A percentile compares a stretch with the other conserved stretches of the same genome.
Conservation (phyloP, 1,139 yeast species). For the Candida anutae region DNA sequence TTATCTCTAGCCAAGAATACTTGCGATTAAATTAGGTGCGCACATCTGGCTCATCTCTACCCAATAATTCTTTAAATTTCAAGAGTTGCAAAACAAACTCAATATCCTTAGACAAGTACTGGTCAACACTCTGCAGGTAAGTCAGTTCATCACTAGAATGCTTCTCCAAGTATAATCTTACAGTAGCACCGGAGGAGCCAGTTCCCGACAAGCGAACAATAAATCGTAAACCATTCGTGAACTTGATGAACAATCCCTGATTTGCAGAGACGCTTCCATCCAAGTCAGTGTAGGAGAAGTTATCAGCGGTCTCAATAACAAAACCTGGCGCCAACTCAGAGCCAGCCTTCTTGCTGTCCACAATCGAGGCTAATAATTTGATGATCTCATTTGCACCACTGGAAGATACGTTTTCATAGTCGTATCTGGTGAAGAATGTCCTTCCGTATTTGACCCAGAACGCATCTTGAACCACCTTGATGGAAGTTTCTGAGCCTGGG, state of each 20-base stretch:
- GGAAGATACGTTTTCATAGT: slow-evolving; percentile 73
- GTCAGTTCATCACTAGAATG: slow-evolving; percentile 56
- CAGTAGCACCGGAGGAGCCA: slow-evolving; percentile 97
- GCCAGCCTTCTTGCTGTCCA: slow-evolving; percentile 32
- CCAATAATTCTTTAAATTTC: slow-evolving; percentile 65
- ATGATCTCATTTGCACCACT: slow-evolving; percentile 74
- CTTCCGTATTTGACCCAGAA: slow-evolving; percentile 95
- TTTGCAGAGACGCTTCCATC: slow-evolving; percentile 88
- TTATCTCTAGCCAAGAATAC: slow-evolving; percentile 1
- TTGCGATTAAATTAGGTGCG: slow-evolving; percentile 58
- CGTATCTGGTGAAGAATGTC: slow-evolving; percentile 96
- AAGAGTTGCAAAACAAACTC: slow-evolving; percentile 58
- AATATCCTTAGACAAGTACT: slow-evolving; percentile 59
- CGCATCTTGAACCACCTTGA: slow-evolving; percentile 69
- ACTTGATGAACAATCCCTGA: slow-evolving; percentile 86
- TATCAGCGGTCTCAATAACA: slow-evolving; percentile 66
- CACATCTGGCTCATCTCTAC: slow-evolving; percentile 85
- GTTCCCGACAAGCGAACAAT: slow-evolving; percentile 94
- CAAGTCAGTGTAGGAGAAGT: slow-evolving; percentile 87
- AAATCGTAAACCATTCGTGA: slow-evolving; percentile 76
- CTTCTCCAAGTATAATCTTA: slow-evolving; percentile 84
- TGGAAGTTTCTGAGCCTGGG: slow-evolving; percentile 55
- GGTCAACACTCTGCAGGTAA: slow-evolving; percentile 53
- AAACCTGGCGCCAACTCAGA: slow-evolving; percentile 38
- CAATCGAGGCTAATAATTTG: slow-evolving; percentile 39